phyloP scores from a whole-genome alignment of 139 green algal genomes.

The Zygnema circumcarinatum region DNA sequence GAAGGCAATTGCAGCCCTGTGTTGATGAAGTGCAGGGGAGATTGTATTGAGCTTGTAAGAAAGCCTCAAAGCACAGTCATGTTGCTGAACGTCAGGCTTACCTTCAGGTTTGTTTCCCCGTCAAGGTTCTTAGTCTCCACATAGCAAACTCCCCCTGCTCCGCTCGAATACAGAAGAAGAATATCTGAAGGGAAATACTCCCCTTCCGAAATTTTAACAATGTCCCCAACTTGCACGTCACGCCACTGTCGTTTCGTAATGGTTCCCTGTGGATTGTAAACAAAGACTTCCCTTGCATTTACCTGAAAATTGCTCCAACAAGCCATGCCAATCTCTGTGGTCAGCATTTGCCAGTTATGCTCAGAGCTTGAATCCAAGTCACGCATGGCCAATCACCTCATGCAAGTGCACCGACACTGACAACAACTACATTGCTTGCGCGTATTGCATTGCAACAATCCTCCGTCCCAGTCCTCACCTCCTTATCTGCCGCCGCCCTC shows the following conservation, averaged over 20 bases:
- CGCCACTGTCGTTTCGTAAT: constrained; percentile 21
- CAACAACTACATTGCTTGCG: too few relatives aligned
- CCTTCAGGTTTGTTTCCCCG: constrained; percentile 68
- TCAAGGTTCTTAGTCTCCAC: constrained; percentile 89
- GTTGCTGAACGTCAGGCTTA: constrained; percentile 17
- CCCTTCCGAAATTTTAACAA: constrained; percentile 48
- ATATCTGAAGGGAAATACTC: constrained; percentile 82
- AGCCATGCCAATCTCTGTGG: too few relatives aligned
- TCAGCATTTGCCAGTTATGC: too few relatives aligned
- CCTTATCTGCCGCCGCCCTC: constrained; percentile 66
- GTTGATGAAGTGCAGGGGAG: too few relatives aligned
- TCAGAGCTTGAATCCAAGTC: too few relatives aligned
- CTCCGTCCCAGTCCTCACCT: too few relatives aligned
- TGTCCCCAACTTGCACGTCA: constrained; percentile 54
- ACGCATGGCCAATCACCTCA: too few relatives aligned
- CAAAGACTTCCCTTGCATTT: constrained; percentile 54
- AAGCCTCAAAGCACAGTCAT: not conserved
- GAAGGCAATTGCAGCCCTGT: too few relatives aligned
- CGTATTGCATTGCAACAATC: too few relatives aligned
- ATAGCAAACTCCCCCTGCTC: constrained; percentile 74
- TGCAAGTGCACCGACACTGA: too few relatives aligned
- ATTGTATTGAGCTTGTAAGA: not conserved
- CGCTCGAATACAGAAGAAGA: constrained; percentile 74
- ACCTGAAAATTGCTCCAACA: too few relatives aligned
- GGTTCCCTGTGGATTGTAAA: constrained; percentile 2